Evolutionary conservation across 202 grass and related monocot species (phyloP).

Genomic region (Sporobolus alterniflorus): DNA sequence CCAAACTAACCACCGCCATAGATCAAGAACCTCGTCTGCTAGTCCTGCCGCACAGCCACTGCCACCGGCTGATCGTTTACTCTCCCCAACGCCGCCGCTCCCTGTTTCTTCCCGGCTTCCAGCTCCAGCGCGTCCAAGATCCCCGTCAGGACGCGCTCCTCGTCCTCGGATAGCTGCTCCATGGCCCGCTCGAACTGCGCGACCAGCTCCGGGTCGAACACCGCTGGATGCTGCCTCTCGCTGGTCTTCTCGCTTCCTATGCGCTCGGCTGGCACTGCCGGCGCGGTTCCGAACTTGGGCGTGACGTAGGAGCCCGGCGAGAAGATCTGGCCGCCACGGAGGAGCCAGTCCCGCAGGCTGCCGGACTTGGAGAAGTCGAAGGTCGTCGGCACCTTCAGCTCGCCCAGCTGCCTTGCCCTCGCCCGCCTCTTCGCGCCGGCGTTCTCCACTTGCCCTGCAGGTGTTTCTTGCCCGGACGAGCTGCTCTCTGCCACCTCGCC

Average conservation of each 20-base stretch:
- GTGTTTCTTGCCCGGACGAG: neutral
- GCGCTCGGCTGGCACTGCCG: neutral
- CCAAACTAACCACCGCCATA: constrained; percentile 8
- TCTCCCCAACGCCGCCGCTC: neutral
- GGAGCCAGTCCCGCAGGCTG: constrained; percentile 78
- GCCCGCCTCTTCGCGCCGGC: constrained; percentile 54
- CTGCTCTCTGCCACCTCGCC: neutral
- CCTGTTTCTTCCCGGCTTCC: constrained; percentile 23
- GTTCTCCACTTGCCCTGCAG: neutral
- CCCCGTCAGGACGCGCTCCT: constrained; percentile 60
- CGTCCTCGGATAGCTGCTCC: constrained; percentile 64
- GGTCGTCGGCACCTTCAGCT: constrained; percentile 55
- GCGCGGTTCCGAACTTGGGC: constrained; percentile 66
- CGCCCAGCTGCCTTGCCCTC: constrained; percentile 70
- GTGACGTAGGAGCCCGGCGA: constrained; percentile 91
- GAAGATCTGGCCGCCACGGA: constrained; percentile 64
- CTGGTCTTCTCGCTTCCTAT: neutral
- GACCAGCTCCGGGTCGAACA: constrained; percentile 88
- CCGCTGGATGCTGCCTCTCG: neutral
- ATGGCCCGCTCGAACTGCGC: constrained; percentile 89
- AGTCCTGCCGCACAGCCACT: neutral
- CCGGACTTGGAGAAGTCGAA: constrained; percentile 82
- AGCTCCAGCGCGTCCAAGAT: constrained; percentile 46
- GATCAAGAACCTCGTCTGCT: neutral
- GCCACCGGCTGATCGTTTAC: neutral